A percentile compares a stretch with the other conserved stretches of the same genome.
Conservation (phyloP, 805 yeast genomes). For the Myxozyma lipomycoides region DNA sequence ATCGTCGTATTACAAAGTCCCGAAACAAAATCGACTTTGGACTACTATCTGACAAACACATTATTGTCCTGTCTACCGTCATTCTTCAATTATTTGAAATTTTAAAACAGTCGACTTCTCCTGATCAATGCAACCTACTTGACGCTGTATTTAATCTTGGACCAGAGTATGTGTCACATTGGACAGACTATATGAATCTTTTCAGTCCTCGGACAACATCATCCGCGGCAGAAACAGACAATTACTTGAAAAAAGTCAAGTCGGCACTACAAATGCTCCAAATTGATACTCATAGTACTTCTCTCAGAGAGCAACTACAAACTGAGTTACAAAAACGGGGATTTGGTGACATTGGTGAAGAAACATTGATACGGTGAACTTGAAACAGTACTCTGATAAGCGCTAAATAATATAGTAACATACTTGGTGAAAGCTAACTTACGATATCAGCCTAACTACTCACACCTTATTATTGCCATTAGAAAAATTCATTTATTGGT, state of each 20-base stretch:
- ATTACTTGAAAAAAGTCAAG: neutral
- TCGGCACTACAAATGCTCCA: slow-evolving; percentile 1
- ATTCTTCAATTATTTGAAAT: neutral
- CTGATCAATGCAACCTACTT: neutral
- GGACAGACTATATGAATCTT: slow-evolving; percentile 1
- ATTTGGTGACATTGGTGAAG: neutral
- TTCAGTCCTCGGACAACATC: neutral
- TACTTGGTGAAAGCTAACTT: too few species aligned
- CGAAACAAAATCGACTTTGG: neutral
- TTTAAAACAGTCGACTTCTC: neutral
- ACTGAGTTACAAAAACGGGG: neutral
- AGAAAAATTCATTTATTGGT: too few species aligned
- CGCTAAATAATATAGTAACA: too few species aligned
- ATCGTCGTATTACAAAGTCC: neutral
- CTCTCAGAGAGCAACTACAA: neutral
- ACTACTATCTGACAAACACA: slow-evolving; percentile 1
- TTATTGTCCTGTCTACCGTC: neutral
- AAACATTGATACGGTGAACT: neutral
- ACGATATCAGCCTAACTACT: too few species aligned
- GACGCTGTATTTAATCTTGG: slow-evolving; percentile 3
- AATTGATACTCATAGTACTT: neutral
- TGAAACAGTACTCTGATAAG: too few species aligned
- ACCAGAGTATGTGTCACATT: slow-evolving; percentile 6
- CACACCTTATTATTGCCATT: too few species aligned
- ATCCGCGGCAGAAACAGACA: neutral